Conservation (phyloP, 257 asterid species). For the Nicotiana otophora region DNA sequence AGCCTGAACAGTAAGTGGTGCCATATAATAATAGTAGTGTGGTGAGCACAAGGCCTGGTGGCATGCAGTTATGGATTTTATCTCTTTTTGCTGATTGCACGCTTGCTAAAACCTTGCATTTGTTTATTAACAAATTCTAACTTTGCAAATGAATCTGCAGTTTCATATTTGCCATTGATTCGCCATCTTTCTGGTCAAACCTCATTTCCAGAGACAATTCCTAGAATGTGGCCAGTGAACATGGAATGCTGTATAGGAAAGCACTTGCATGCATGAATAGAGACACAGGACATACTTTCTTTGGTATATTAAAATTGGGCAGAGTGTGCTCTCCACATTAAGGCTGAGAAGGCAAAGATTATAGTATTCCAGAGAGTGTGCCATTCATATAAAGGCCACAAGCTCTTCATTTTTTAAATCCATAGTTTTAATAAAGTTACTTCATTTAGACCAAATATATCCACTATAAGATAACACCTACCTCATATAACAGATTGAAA, state of each 20-base stretch:
- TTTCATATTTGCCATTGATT: neutral
- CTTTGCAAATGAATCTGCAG: neutral
- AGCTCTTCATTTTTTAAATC: neutral
- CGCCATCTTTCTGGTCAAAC: neutral
- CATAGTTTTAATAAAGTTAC: neutral
- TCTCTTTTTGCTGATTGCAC: neutral
- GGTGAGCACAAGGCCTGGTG: constrained; percentile 31
- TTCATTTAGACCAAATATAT: neutral
- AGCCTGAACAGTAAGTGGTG: neutral
- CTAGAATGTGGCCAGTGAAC: neutral
- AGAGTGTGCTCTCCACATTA: constrained; percentile 55
- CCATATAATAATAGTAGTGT: constrained; percentile 9
- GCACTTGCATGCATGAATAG: constrained; percentile 19
- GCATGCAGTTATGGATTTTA: constrained; percentile 3
- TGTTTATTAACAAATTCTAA: neutral
- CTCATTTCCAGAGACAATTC: constrained; percentile 1
- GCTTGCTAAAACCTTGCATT: neutral
- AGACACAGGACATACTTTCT: neutral
- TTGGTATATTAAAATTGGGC: constrained; percentile 20
- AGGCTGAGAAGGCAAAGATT: constrained; percentile 13
- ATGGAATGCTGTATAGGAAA: constrained; percentile 28
- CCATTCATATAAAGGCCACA: constrained; percentile 9
- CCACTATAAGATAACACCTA: neutral
- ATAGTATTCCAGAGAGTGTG: constrained; percentile 39
- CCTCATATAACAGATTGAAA: neutral